Percentiles rank a stretch among this genome's conserved stretches.
Conservation (phyloP, 2,329 filamentous ascomycete genomes). For the Spiromastix sp. region DNA sequence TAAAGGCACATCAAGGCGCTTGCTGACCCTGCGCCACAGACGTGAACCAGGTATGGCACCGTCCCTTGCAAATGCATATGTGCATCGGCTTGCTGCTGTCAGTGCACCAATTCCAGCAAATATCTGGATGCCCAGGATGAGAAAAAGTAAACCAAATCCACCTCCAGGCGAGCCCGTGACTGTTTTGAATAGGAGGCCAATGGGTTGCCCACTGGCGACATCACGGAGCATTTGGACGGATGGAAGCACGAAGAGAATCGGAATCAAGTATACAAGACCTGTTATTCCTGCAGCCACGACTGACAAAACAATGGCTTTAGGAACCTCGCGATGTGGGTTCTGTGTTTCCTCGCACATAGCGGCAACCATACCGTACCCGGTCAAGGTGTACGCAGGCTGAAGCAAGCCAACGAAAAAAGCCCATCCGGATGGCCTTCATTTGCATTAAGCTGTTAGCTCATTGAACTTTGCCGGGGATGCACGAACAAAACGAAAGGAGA, state of each 20-base stretch:
- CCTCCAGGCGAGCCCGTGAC: conserved; percentile 63
- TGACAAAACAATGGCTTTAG: conserved; percentile 60
- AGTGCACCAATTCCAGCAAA: conserved; percentile 67
- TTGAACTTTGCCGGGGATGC: not conserved
- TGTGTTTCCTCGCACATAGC: conserved; percentile 65
- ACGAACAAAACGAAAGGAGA: not conserved
- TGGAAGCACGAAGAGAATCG: conserved; percentile 66
- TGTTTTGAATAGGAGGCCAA: conserved; percentile 64
- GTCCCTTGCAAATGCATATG: conserved; percentile 66
- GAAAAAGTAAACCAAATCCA: conserved; percentile 64
- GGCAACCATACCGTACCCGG: conserved; percentile 59
- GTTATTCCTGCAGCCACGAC: conserved; percentile 58
- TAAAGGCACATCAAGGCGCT: conserved; percentile 57
- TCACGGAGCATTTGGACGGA: conserved; percentile 52
- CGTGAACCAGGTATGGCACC: conserved; percentile 61
- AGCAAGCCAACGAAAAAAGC: conserved; percentile 62
- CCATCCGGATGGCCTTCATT: conserved; percentile 53
- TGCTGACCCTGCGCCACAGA: conserved; percentile 57
- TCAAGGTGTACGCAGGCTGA: conserved; percentile 45
- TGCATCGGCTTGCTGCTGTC: conserved; percentile 64
- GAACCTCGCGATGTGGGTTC: conserved; percentile 57
- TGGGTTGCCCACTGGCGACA: conserved; percentile 63
- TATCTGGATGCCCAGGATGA: conserved; percentile 66
- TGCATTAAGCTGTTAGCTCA: too few relatives aligned
- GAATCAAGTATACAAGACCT: conserved; percentile 58